These are phyloP conservation scores for Coemansia sp. DNA, from an alignment of 192 early-diverging fungal species.

Conservation along the genomic window DNA sequence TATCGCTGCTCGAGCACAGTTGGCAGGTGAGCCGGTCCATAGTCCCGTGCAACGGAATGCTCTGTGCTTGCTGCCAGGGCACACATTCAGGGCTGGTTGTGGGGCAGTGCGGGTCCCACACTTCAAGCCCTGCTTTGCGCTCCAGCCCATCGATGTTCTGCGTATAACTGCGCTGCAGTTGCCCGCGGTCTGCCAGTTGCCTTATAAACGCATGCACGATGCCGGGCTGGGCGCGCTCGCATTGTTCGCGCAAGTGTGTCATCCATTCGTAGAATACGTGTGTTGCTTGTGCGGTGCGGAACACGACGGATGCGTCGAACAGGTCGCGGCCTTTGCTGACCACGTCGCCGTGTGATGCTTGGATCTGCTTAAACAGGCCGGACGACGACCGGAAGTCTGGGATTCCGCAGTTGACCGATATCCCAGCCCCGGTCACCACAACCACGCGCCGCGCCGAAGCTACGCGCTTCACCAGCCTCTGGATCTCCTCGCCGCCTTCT, in stretches of 20 bases:
- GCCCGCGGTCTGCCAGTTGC: conserved; percentile 66
- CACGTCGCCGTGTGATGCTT: conserved; percentile 67
- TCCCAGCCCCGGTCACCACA: conserved; percentile 81
- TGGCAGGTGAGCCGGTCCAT: conserved; percentile 84
- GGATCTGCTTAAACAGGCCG: conserved; percentile 83
- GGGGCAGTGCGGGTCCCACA: conserved; percentile 43
- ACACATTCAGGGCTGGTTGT: conserved; percentile 13
- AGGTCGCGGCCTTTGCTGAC: conserved; percentile 81
- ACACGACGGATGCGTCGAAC: conserved; percentile 87
- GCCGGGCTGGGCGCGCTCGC: conserved; percentile 70
- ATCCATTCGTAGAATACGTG: conserved; percentile 69
- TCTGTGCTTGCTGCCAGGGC: conserved; percentile 46
- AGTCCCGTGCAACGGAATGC: conserved; percentile 90
- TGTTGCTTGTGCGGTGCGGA: conserved; percentile 66
- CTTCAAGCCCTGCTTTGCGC: conserved; percentile 63
- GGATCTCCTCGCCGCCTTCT: conserved; percentile 12
- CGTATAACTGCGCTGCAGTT: conserved; percentile 88
- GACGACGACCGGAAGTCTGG: conserved; percentile 94
- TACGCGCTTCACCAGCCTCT: conserved; percentile 33
- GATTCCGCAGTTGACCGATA: conserved; percentile 92
- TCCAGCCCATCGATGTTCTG: conserved; percentile 98
- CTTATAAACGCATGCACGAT: conserved; percentile 83
- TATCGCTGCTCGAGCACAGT: conserved; percentile 68
- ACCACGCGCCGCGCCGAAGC: conserved; percentile 37
- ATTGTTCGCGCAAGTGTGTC: conserved; percentile 75